Evolutionary conservation across 2,329 filamentous ascomycete species (phyloP), one percentile per base, ranked within the genome.

Genomic region (Monilinia aucupariae): DNA sequence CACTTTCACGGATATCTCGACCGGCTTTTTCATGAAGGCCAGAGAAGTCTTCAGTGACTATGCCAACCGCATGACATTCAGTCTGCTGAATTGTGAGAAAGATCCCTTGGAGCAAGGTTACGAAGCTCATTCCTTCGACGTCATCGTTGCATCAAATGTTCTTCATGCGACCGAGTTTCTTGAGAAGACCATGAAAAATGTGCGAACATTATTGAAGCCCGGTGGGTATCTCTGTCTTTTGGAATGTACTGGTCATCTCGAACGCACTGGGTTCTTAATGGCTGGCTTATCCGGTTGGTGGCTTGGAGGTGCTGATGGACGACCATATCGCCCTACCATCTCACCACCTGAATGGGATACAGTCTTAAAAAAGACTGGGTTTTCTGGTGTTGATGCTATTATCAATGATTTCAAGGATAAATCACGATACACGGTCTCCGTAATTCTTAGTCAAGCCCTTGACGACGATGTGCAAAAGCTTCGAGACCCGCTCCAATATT

Each of bases 11-110:
- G 70, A 72, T 58, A 65, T 72, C 13, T 68, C 66, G 2, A 52
- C 73, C 2, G 74, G 71, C 3, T 78, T 77, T 69, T 78, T 78
- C 52, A 71, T 71, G 27, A 65, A 70, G 12, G 75, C 75, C 0
- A 65, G 65, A 30, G 49, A 52, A 4, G 47, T 30, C 10, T 62
- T 69, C 15, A 52, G 22, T 12, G 22, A 56, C 7, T 37, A 41
- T 45, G 22, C 47, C 2, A 32, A 20, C 12, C 41, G 43, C 34
- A 62, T 62, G 32, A 48, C 39, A 12, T 60, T 63, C n/a, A 63
- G 32, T 22, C 30, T 49, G 0, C 54, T 63, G 20, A 41, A 63
- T 51, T 41, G 47, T 22, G 45, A 59, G 4, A 51, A 47, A 20
- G 39, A 52, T 48, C 55, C 48, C 7, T 41, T 60, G 7, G 60